Conservation (phyloP, 305 asterid species). For the Fraxinus xanthoxyloides region DNA sequence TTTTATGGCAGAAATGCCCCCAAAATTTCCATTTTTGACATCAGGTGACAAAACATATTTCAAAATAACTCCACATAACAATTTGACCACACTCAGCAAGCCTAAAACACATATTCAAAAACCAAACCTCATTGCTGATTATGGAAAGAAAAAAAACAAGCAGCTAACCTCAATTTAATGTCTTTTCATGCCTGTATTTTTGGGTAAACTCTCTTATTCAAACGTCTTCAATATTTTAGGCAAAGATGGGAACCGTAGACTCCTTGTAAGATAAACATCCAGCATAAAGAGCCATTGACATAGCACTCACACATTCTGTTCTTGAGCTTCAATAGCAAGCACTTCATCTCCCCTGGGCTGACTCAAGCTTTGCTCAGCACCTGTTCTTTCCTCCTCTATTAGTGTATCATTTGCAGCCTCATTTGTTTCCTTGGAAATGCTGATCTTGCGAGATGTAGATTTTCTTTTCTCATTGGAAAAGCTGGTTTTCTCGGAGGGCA, state of each 20-base stretch:
- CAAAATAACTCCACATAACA: constrained; percentile 32
- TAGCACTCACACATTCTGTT: constrained; percentile 35
- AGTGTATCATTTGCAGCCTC: constrained; percentile 26
- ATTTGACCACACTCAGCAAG: constrained; percentile 40
- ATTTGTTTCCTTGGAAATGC: constrained; percentile 37
- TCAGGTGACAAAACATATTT: constrained; percentile 29
- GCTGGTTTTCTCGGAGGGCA: constrained; percentile 63
- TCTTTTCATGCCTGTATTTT: constrained; percentile 31
- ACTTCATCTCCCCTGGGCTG: constrained; percentile 16
- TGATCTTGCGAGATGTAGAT: constrained; percentile 30
- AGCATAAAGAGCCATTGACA: background rate
- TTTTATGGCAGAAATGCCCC: constrained; percentile 32
- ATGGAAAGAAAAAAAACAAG: constrained; percentile 32
- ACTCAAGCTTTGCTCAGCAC: constrained; percentile 28
- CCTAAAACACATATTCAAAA: constrained; percentile 37
- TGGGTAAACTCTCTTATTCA: constrained; percentile 29
- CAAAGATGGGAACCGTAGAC: constrained; percentile 2
- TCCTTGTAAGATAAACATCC: constrained; percentile 21
- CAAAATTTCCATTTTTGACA: constrained; percentile 27
- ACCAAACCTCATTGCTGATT: constrained; percentile 38
- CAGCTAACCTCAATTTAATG: constrained; percentile 33
- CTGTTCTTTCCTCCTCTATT: constrained; percentile 24
- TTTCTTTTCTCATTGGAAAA: constrained; percentile 45
- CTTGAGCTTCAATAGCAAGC: constrained; percentile 31
- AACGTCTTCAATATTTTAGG: constrained; percentile 11